These are phyloP conservation scores for Macadamia integrifolia DNA, from an alignment of 164 flowering plant species.

Conservation along the genomic window DNA sequence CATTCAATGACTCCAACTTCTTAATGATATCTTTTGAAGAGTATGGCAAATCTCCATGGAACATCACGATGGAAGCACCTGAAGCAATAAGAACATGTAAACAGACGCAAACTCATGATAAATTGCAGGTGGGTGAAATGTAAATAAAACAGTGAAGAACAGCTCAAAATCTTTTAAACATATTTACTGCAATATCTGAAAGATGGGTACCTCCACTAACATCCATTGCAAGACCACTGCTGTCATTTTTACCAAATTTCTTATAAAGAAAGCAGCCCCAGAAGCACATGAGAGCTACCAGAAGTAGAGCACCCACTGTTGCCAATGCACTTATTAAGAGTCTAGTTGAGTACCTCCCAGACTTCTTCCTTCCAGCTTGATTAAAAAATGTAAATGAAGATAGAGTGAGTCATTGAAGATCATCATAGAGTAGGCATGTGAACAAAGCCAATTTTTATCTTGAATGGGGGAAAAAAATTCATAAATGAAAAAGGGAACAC, in stretches of 20 bases:
- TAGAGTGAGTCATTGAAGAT: neutral
- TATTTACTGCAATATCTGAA: neutral
- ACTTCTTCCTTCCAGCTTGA: conserved; percentile 39
- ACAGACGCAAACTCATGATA: neutral
- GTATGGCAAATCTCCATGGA: conserved; percentile 97
- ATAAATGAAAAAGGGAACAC: too few relatives aligned
- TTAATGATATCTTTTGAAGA: conserved; percentile 90
- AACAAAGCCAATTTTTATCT: too few relatives aligned
- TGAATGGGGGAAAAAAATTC: too few relatives aligned
- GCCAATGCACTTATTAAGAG: conserved; percentile 92
- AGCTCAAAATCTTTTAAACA: neutral
- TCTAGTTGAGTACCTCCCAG: conserved; percentile 46
- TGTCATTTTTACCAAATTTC: conserved; percentile 73
- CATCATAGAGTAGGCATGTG: too few relatives aligned
- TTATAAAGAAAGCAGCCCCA: conserved; percentile 98
- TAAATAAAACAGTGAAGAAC: neutral
- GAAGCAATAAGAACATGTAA: conserved; percentile 25
- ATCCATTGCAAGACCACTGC: conserved; percentile 67
- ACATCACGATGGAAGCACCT: conserved; percentile 98
- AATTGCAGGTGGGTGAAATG: neutral
- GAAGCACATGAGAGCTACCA: conserved; percentile 96
- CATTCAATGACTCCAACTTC: conserved; percentile 75
- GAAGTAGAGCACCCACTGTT: conserved; percentile 89
- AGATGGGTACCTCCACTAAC: conserved; percentile 68
- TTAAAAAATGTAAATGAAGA: neutral